Evolutionary conservation across 2,329 filamentous ascomycete genomes (phyloP).

Genomic region (Malbranchea zuffiana): DNA sequence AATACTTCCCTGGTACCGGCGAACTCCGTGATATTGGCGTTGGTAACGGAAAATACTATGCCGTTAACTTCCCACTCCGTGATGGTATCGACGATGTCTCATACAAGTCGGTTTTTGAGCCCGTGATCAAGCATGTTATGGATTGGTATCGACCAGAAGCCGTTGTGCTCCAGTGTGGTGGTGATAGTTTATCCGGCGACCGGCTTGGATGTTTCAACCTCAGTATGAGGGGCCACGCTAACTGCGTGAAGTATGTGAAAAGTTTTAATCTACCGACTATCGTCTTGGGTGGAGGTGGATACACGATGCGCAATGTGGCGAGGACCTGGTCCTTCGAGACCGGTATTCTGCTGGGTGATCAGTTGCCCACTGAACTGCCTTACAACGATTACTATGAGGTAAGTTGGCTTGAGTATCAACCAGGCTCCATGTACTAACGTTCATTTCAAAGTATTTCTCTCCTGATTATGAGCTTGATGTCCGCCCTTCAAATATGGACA

Average conservation of each 20-base stretch:
- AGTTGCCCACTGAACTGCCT: slow-evolving; percentile 71
- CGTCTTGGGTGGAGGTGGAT: slow-evolving; percentile 56
- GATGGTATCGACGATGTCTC: slow-evolving; percentile 58
- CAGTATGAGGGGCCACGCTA: slow-evolving; percentile 59
- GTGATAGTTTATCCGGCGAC: slow-evolving; percentile 57
- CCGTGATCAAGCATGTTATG: slow-evolving; percentile 57
- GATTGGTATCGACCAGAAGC: slow-evolving; percentile 57
- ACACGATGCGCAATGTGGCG: slow-evolving; percentile 56
- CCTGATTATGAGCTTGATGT: slow-evolving; percentile 61
- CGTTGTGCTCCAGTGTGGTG: slow-evolving; percentile 58
- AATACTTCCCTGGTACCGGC: slow-evolving; percentile 61
- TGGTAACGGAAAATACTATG: slow-evolving; percentile 55
- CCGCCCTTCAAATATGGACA: slow-evolving; percentile 61
- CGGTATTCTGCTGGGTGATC: slow-evolving; percentile 71
- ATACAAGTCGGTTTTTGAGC: slow-evolving; percentile 59
- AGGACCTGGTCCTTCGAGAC: slow-evolving; percentile 58
- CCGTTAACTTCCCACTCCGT: slow-evolving; percentile 58
- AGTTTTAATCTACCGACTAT: slow-evolving; percentile 55
- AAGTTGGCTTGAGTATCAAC: slow-evolving; percentile 17
- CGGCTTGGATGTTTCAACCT: slow-evolving; percentile 59
- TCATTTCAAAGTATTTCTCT: slow-evolving; percentile 47
- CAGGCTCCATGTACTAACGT: slow-evolving; percentile 6
- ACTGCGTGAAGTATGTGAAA: slow-evolving; percentile 59
- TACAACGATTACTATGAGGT: slow-evolving; percentile 92
- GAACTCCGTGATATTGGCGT: slow-evolving; percentile 59